Evolutionary conservation across 208 protist genomes (phyloP).

Genomic region (Crithidia acanthocephali): DNA sequence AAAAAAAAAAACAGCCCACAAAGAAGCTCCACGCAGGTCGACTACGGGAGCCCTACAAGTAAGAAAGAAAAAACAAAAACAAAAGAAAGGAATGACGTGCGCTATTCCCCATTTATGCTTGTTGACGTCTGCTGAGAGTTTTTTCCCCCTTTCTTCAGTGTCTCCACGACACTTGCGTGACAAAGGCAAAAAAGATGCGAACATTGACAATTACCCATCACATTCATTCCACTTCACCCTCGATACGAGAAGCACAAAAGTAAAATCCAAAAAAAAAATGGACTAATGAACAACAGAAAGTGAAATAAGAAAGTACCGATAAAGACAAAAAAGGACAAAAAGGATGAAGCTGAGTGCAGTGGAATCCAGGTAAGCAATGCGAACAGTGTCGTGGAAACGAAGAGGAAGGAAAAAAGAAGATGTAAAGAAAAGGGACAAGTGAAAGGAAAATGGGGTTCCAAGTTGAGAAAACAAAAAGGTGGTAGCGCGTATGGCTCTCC

Average conservation of each 20-base stretch:
- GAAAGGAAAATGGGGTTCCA: background rate
- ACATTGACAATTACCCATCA: background rate
- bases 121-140: too few relatives aligned
- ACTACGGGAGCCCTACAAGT: too few relatives aligned
- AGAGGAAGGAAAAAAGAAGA: background rate
- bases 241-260: background rate
- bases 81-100: too few relatives aligned
- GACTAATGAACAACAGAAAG: background rate
- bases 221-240: background rate
- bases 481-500: too few relatives aligned
- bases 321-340: too few relatives aligned
- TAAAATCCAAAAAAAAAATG: background rate
- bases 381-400: background rate
- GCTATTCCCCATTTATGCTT: too few relatives aligned
- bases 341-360: background rate
- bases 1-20: too few relatives aligned
- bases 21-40: too few relatives aligned
- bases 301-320: too few relatives aligned
- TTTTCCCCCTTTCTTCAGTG: background rate
- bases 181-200: background rate
- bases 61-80: too few relatives aligned
- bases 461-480: background rate
- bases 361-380: background rate
- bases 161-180: background rate
- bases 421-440: background rate